Evolutionary conservation across 1,139 yeast genomes (phyloP).

Genomic region (Pneumocystis jirovecii): DNA sequence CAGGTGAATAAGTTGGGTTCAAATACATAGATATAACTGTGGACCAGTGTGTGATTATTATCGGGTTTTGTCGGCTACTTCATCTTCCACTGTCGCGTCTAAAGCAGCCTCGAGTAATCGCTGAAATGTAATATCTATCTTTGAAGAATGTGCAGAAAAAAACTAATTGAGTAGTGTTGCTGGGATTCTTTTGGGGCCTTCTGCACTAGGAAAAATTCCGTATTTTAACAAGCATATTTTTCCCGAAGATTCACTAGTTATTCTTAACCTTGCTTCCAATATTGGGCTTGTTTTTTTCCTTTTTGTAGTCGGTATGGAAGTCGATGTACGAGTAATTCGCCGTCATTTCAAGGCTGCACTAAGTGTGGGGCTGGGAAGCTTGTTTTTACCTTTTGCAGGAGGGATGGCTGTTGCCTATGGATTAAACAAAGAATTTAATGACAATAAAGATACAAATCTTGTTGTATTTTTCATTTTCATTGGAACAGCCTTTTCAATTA

Average conservation of each 20-base stretch:
- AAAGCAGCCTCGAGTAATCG: conserved; percentile 63
- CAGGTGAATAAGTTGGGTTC: conserved; percentile 27
- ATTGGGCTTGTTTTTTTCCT: conserved; percentile 57
- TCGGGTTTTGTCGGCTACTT: conserved; percentile 38
- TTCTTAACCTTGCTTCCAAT: conserved; percentile 54
- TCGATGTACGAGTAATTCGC: conserved; percentile 47
- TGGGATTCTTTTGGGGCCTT: conserved; percentile 58
- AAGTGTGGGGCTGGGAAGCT: conserved; percentile 51
- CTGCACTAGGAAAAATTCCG: conserved; percentile 48
- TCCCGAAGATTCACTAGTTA: conserved; percentile 36
- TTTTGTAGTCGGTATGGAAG: conserved; percentile 66
- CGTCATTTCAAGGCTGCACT: conserved; percentile 46
- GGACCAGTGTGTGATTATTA: conserved; percentile 28
- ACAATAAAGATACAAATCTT: conserved; percentile 22
- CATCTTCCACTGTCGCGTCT: conserved; percentile 44
- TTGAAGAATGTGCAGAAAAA: not conserved
- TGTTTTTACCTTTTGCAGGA: conserved; percentile 63
- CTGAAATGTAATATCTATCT: conserved; percentile 33
- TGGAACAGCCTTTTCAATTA: conserved; percentile 67
- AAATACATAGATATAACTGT: conserved; percentile 2
- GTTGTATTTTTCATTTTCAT: conserved; percentile 32
- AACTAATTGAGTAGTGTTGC: conserved; percentile 29
- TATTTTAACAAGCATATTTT: conserved; percentile 49
- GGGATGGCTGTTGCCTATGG: conserved; percentile 63
- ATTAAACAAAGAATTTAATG: conserved; percentile 39